Conservation (phyloP, 345 rosid genomes). For the Draba incana region DNA sequence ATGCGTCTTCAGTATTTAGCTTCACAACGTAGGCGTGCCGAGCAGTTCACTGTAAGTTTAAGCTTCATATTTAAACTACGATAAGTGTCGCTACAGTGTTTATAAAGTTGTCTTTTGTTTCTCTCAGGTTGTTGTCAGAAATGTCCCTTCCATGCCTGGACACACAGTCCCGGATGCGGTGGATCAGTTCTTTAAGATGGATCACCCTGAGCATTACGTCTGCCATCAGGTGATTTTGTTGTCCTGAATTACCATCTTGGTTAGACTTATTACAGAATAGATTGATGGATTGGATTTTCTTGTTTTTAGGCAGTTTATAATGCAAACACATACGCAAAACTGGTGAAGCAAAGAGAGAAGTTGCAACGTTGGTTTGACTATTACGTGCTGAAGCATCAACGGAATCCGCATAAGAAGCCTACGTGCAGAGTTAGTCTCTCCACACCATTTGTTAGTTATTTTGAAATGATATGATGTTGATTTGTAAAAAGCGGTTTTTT, state of each 20-base stretch:
- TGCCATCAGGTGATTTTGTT: constrained; percentile 70
- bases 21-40: constrained; percentile 72
- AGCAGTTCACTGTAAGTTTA: constrained; percentile 91
- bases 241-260: neutral
- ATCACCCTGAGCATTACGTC: constrained; percentile 88
- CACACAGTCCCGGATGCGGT: constrained; percentile 61
- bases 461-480: constrained; percentile 22
- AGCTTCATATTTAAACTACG: neutral
- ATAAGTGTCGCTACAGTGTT: neutral
- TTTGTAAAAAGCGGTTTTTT: constrained; percentile 18
- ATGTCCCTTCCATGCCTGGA: constrained; percentile 69
- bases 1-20: constrained; percentile 89
- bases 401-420: constrained; percentile 79
- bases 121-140: constrained; percentile 86
- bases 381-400: constrained; percentile 76
- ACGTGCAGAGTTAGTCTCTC: constrained; percentile 60
- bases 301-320: constrained; percentile 76
- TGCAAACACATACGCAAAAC: constrained; percentile 73
- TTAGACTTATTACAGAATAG: no score
- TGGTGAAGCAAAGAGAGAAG: constrained; percentile 74
- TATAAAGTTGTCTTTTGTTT: neutral
- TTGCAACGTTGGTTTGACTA: constrained; percentile 90
- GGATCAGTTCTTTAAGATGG: constrained; percentile 76
- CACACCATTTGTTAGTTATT: constrained; percentile 4
- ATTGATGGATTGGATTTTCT: constrained; percentile 21